phyloP scores from a whole-genome alignment of 2,329 filamentous ascomycete species.

The Xylariomycetidae sp. region DNA sequence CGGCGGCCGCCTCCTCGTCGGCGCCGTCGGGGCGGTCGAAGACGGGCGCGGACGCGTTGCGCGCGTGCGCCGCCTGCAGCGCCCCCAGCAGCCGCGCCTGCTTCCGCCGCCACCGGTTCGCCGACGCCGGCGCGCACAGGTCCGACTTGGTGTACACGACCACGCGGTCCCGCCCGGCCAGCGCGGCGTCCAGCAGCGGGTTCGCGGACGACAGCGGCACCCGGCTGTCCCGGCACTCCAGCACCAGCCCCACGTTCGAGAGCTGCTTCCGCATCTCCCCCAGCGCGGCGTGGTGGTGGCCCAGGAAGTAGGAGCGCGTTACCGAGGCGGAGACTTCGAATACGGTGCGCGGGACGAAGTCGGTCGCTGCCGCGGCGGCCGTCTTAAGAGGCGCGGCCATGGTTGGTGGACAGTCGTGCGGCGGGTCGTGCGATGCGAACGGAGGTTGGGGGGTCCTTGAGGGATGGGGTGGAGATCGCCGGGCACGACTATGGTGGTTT shows the following conservation, averaged over 20 bases:
- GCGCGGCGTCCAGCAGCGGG: slow-evolving; percentile 73
- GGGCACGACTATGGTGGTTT: no score
- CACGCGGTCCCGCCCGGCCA: slow-evolving; percentile 67
- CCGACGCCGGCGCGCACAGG: slow-evolving; percentile 43
- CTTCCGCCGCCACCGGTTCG: slow-evolving; percentile 15
- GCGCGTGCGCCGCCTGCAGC: slow-evolving; percentile 12
- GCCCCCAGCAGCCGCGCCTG: slow-evolving; percentile 12
- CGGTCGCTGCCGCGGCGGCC: no score
- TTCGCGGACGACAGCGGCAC: slow-evolving; percentile 87
- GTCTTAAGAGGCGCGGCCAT: no score
- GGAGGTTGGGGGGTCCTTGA: no score
- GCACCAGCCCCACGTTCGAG: slow-evolving; percentile 74
- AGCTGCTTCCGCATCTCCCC: slow-evolving; percentile 77
- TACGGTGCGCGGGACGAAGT: slow-evolving; percentile 67
- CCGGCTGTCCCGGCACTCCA: slow-evolving; percentile 92
- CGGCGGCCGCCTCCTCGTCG: not conserved
- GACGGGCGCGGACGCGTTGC: no score
- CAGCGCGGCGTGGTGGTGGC: slow-evolving; percentile 81
- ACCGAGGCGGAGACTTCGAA: slow-evolving; percentile 72
- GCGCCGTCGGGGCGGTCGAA: slow-evolving; percentile 6
- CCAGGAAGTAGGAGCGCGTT: slow-evolving; percentile 86
- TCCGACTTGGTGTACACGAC: slow-evolving; percentile 91
- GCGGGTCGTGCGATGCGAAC: no score
- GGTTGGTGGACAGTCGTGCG: no score
- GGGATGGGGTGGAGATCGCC: no score